Base-by-base conservation (phyloP, 495 filamentous ascomycete species). In the Immersiella caudata region DNA sequence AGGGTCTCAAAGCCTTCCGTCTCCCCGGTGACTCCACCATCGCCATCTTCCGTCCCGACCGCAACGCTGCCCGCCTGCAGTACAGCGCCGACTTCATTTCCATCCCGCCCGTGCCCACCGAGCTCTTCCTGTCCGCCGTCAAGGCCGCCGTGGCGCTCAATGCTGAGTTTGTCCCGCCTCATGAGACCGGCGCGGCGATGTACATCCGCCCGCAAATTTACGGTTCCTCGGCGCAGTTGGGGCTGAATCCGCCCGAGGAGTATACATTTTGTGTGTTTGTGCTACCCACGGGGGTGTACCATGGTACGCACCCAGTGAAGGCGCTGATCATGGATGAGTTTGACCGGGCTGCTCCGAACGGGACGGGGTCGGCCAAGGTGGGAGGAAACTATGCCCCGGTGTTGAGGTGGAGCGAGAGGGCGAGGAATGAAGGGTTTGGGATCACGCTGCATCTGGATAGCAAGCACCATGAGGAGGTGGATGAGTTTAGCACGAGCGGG, bases 1-100 rank as follows among this genome's bases (percentile, higher is more conserved):
- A 97, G 72, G 93, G 93, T 11, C 84, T 97, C 64, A 97, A 97
- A 77, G 92, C 93, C 60, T 96, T 96, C 84, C 92, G 94, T 40
- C 83, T 85, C 36, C 87, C 90, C 29, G 80, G 82, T 40, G 76
- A 85, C 69, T 72, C 80, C 62, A 72, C 79, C 33, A 91, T 97
- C 75, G 83, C 86, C 68, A 83, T 96, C 70, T 97, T 97, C 85
- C 91, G 93, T 18, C 91, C 93, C 0, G 81, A 85, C 68, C 83
- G 86, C 68, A 96, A 97, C 75, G 94, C 94, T 9, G 79, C 71
- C n/a, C 91, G 93, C 60, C 86, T 97, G 85, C 86, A 88, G 69
- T 85, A 90, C 78, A 91, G 88, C 12, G 90, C 91, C 51, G 84
- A 84, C 24, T 92, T 90, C 73, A 86, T 96, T 69, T 91, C 90